Percentiles rank a stretch among this genome's conserved stretches.
phyloP scores from a whole-genome alignment of 2,329 filamentous ascomycete species.

The Colletotrichum sp. region DNA sequence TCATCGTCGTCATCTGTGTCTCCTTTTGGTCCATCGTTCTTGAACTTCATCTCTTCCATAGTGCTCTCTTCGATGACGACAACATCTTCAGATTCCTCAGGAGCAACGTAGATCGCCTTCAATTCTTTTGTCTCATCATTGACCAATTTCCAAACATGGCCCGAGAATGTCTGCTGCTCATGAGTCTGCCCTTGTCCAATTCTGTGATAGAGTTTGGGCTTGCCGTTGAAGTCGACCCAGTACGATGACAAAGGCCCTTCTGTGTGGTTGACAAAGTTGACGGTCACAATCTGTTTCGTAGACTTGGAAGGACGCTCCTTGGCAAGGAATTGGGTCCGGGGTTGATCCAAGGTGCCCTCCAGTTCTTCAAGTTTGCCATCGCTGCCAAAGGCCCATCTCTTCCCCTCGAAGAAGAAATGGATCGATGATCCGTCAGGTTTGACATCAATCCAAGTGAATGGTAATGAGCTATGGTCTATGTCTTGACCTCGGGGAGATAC shows the following conservation, averaged over 20 bases:
- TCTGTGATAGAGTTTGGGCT: conserved; percentile 15
- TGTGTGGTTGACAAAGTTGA: conserved; percentile 30
- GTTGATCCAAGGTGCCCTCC: conserved; percentile 13
- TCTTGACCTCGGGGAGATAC: not conserved
- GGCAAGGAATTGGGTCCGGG: not conserved
- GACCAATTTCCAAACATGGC: conserved; percentile 19
- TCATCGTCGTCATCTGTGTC: not conserved
- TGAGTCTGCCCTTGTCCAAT: not conserved
- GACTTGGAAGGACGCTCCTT: conserved; percentile 26
- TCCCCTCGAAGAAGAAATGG: conserved; percentile 22
- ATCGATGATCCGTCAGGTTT: conserved; percentile 10
- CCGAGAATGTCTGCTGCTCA: conserved; percentile 4
- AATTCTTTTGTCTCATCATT: not conserved
- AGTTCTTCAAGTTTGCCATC: not conserved
- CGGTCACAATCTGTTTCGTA: conserved; percentile 1
- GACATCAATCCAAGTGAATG: conserved; percentile 28
- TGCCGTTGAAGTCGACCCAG: conserved; percentile 29
- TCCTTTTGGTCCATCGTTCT: not conserved
- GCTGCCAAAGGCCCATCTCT: not conserved
- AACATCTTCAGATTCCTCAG: not conserved
- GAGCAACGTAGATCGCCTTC: conserved; percentile 14
- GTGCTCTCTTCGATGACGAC: not conserved
- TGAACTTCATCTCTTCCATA: not conserved
- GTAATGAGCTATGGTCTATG: conserved; percentile 16
- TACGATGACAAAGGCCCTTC: conserved; percentile 21